These are phyloP conservation scores for Royoungia palumana DNA, from an alignment of 768 basidiomycete genomes.

Conservation along the genomic window DNA sequence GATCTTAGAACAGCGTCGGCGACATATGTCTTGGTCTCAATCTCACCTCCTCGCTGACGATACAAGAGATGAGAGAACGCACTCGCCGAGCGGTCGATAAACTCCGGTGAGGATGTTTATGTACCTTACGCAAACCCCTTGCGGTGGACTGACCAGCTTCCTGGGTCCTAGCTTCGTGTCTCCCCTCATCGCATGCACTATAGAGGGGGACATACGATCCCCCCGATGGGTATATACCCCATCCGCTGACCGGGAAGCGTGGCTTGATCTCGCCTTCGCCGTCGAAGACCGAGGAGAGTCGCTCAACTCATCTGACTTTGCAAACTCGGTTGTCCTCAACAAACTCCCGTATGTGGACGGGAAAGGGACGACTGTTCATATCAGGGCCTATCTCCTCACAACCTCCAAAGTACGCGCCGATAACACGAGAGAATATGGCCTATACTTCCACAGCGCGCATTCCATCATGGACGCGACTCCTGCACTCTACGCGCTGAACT, in stretches of 20 bases:
- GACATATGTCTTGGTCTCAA: slow-evolving; percentile 19
- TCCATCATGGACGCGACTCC: slow-evolving; percentile 22
- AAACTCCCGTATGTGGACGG: slow-evolving; percentile 16
- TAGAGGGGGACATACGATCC: slow-evolving; percentile 5
- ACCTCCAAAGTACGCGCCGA: slow-evolving; percentile 2
- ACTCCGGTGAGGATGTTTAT: slow-evolving; percentile 12
- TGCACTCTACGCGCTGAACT: slow-evolving; percentile 19
- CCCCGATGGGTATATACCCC: slow-evolving; percentile 24
- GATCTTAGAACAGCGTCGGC: slow-evolving; percentile 6
- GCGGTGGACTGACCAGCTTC: too few species aligned
- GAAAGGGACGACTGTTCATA: background rate
- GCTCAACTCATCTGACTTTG: slow-evolving; percentile 15
- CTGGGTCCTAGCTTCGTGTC: slow-evolving; percentile 11
- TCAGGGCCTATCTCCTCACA: slow-evolving; percentile 9
- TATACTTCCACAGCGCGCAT: slow-evolving; percentile 25
- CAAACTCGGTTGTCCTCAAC: slow-evolving; percentile 13
- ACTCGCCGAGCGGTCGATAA: slow-evolving; percentile 15
- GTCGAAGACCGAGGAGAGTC: slow-evolving; percentile 13
- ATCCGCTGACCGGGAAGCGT: slow-evolving; percentile 18
- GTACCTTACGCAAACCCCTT: too few species aligned
- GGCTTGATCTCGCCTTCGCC: slow-evolving; percentile 22
- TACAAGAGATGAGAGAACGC: slow-evolving; percentile 8
- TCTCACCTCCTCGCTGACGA: slow-evolving; percentile 7
- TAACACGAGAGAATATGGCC: slow-evolving; percentile 9
- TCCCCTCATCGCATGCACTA: slow-evolving; percentile 16